These are phyloP conservation scores for Solanum dulcamara DNA, from an alignment of 257 asterid genomes.

Conservation along the genomic window DNA sequence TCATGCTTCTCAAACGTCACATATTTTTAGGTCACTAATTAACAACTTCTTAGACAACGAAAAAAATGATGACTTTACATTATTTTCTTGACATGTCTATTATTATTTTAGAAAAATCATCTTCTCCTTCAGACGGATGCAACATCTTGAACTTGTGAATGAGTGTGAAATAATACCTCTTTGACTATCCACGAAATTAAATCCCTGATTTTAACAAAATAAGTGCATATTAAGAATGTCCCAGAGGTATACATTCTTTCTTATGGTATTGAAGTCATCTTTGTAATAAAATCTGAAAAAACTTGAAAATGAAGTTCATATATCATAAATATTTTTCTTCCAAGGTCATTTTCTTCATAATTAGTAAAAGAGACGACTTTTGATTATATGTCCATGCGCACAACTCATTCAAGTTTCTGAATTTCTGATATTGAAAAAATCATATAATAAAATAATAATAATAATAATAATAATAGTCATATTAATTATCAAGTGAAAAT, in stretches of 20 bases:
- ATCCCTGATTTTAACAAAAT: background rate
- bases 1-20: background rate
- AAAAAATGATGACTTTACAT: background rate
- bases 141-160: background rate
- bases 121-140: accelerated
- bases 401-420: background rate
- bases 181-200: background rate
- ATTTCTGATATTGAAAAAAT: background rate
- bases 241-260: background rate
- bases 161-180: background rate
- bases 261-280: background rate
- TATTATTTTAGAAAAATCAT: background rate
- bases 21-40: background rate
- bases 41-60: background rate
- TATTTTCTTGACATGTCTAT: background rate
- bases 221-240: background rate
- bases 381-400: background rate
- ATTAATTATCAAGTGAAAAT: background rate
- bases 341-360: slow-evolving; percentile 11
- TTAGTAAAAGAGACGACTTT: slow-evolving; percentile 4
- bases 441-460: background rate
- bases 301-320: slow-evolving; percentile 24
- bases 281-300: background rate
- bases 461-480: background rate
- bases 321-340: background rate